Evolutionary conservation across 306 rosid genomes (phyloP).

Genomic region (Alnus glutinosa): DNA sequence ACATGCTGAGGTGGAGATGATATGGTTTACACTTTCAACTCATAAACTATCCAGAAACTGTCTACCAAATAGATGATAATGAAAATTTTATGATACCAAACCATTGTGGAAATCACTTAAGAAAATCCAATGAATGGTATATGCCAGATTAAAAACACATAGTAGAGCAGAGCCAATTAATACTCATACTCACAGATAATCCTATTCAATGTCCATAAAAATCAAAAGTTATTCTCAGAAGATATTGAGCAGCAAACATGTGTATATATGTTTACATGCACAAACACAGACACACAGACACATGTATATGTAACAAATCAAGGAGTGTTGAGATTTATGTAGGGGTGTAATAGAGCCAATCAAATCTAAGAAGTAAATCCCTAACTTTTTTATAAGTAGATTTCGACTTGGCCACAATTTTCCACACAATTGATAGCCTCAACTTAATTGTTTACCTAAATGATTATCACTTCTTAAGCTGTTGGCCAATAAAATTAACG

Average conservation of each 20-base stretch:
- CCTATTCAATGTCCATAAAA: neutral
- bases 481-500: neutral
- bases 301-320: neutral
- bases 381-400: neutral
- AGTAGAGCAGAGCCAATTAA: neutral
- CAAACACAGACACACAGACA: too few species aligned
- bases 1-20: too few species aligned
- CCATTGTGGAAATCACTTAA: neutral
- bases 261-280: too few species aligned
- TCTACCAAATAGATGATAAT: neutral
- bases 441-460: neutral
- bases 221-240: neutral
- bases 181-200: neutral
- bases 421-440: neutral
- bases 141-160: neutral
- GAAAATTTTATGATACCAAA: neutral
- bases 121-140: neutral
- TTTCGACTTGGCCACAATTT: neutral
- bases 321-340: neutral
- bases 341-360: neutral
- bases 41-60: neutral
- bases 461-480: neutral
- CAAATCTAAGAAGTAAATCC: neutral
- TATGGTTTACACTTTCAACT: neutral
- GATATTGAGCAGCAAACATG: neutral